These are phyloP conservation scores for Naganishia randhawae DNA, from an alignment of 768 basidiomycete species.

Conservation along the genomic window DNA sequence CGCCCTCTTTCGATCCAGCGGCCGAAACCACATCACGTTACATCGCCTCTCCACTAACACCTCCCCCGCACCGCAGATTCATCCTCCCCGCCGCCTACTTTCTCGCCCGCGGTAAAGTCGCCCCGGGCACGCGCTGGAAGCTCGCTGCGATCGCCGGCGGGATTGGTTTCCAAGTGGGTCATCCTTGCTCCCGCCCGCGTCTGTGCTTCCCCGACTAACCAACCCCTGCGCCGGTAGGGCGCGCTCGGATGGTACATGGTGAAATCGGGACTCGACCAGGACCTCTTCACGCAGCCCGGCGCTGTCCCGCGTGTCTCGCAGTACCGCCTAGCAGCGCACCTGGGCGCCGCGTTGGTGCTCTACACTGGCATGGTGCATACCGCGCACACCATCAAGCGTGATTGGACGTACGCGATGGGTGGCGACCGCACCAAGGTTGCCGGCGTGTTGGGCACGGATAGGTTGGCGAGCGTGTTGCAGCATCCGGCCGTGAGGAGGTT, in stretches of 20 bases:
- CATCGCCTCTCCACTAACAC: background rate
- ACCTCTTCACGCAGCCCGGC: slow-evolving; percentile 71
- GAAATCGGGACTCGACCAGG: slow-evolving; percentile 84
- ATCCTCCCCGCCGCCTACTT: slow-evolving; percentile 82
- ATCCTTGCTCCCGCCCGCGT: background rate
- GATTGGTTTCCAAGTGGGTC: slow-evolving; percentile 60
- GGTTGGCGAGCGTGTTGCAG: slow-evolving; percentile 53
- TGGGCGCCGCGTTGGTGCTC: slow-evolving; percentile 84
- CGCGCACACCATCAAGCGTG: slow-evolving; percentile 69
- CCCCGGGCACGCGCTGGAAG: slow-evolving; percentile 61
- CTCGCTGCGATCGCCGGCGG: slow-evolving; percentile 70
- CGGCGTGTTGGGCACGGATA: slow-evolving; percentile 33
- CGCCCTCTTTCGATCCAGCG: background rate
- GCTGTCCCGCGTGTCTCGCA: slow-evolving; percentile 93
- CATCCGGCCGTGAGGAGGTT: slow-evolving; percentile 60
- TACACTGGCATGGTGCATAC: slow-evolving; percentile 87
- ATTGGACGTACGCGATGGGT: slow-evolving; percentile 49
- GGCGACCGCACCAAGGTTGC: slow-evolving; percentile 19
- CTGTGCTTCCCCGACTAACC: background rate
- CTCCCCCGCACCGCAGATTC: slow-evolving; percentile 60
- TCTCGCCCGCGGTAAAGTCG: slow-evolving; percentile 64
- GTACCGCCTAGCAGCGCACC: slow-evolving; percentile 90
- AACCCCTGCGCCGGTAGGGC: slow-evolving; percentile 58
- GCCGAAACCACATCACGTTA: no score
- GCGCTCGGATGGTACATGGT: slow-evolving; percentile 99